phyloP scores from a whole-genome alignment of 129 eudicot species.

The Ambrosia trifida region DNA sequence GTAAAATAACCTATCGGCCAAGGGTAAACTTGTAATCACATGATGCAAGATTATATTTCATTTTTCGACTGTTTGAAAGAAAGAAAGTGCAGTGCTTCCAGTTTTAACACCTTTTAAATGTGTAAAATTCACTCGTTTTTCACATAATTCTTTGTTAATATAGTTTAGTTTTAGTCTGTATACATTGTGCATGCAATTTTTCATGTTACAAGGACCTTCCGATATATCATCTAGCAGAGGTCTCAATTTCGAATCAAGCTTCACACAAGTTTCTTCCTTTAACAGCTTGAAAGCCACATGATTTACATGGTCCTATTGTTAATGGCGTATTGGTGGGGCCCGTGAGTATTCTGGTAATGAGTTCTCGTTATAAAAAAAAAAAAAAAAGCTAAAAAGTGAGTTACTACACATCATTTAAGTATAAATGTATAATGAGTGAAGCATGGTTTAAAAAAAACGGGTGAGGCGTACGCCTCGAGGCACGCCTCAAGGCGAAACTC shows the following conservation, averaged over 20 bases:
- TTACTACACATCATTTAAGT: background rate
- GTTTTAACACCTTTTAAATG: background rate
- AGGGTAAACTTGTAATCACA: slow-evolving; percentile 11
- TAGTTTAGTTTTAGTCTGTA: background rate
- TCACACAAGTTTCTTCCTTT: no score
- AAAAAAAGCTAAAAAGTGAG: background rate
- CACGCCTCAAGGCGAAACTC: no score
- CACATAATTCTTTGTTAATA: background rate
- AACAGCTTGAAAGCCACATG: no score
- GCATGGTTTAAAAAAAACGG: no score
- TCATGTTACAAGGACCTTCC: no score
- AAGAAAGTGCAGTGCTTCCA: background rate
- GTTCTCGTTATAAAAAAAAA: background rate
- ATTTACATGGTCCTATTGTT: background rate
- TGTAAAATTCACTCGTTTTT: background rate
- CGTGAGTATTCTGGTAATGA: no score
- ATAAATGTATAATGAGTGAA: background rate
- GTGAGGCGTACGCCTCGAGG: no score
- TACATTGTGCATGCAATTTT: background rate
- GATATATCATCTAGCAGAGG: no score
- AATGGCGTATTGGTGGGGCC: no score
- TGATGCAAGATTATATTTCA: slow-evolving; percentile 1
- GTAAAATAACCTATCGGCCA: slow-evolving; percentile 42
- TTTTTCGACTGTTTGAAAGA: background rate
- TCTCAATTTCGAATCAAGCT: no score